Evolutionary conservation across 139 green algal genomes (phyloP).

Genomic region (Coccomyxa sp.): DNA sequence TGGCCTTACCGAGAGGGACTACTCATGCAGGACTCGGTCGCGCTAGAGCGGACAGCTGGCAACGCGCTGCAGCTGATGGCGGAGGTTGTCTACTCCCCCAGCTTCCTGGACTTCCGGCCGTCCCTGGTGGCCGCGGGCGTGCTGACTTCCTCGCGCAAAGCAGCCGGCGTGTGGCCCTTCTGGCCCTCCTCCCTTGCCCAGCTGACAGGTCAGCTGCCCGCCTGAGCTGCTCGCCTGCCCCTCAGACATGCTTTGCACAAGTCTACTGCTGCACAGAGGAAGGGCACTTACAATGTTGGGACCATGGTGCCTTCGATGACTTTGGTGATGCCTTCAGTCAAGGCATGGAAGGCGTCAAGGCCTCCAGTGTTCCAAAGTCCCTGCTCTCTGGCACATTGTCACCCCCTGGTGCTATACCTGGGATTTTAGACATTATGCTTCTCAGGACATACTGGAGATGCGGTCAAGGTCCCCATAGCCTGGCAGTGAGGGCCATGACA

Average conservation of each 20-base stretch:
- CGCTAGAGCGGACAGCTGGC: slow-evolving; percentile 10
- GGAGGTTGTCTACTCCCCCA: slow-evolving; percentile 6
- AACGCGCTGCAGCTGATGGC: slow-evolving; percentile 26
- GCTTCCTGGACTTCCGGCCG: slow-evolving; percentile 21
- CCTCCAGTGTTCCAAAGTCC: no score
- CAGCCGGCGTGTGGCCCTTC: slow-evolving; percentile 30
- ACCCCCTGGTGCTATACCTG: no score
- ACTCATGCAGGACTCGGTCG: background rate
- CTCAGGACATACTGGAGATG: background rate
- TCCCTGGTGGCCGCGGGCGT: slow-evolving; percentile 34
- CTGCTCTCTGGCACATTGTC: no score
- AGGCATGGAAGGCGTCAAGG: no score
- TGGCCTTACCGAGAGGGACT: background rate
- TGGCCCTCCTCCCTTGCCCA: slow-evolving; percentile 33
- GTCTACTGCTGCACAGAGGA: no score
- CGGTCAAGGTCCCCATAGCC: background rate
- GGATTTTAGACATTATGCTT: background rate
- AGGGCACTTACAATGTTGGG: no score
- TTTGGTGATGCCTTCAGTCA: no score
- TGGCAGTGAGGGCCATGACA: background rate
- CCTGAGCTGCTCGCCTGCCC: no score
- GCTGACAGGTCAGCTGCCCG: slow-evolving; percentile 44
- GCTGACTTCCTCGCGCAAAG: slow-evolving; percentile 21
- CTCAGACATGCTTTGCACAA: no score
- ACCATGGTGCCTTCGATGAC: no score